Conservation (phyloP, 768 basidiomycete genomes). For the Galerina marginata region DNA sequence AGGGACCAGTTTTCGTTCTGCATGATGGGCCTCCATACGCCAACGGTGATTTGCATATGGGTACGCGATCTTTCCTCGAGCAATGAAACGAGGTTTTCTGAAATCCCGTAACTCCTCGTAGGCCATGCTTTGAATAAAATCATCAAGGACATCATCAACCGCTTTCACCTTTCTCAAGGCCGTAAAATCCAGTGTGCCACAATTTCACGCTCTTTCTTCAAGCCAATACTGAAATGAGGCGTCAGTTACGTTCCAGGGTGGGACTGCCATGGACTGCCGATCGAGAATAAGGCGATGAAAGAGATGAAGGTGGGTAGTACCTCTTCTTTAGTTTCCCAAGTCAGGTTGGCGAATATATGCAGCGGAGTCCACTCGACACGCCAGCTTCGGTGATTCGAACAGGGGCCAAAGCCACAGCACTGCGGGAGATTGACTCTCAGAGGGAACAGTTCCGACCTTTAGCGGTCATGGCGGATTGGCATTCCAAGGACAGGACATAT, state of each 20-base stretch:
- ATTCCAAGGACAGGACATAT: constrained; percentile 66
- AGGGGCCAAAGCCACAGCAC: constrained; percentile 75
- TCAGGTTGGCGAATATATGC: constrained; percentile 10
- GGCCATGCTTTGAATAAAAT: constrained; percentile 98
- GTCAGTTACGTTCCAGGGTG: constrained; percentile 91
- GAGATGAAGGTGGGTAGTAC: constrained; percentile 63
- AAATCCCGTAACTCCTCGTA: constrained; percentile 31
- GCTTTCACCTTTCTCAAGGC: constrained; percentile 83
- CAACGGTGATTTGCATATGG: constrained; percentile 95
- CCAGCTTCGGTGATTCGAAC: constrained; percentile 64
- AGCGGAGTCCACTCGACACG: constrained; percentile 65
- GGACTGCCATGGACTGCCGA: constrained; percentile 98
- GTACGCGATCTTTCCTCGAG: constrained; percentile 44
- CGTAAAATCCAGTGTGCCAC: constrained; percentile 75
- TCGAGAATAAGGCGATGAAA: constrained; percentile 91
- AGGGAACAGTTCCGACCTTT: constrained; percentile 79
- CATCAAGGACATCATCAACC: constrained; percentile 93
- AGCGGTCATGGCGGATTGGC: constrained; percentile 94
- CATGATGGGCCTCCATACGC: constrained; percentile 99
- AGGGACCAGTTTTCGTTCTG: constrained; percentile 77
- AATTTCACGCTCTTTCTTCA: not conserved
- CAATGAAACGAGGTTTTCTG: not conserved
- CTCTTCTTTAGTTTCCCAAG: not conserved
- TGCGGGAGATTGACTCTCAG: constrained; percentile 76
- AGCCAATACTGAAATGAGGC: constrained; percentile 14